Percentiles rank a stretch among this genome's conserved stretches.
Evolutionary conservation across 768 basidiomycete species (phyloP).

Genomic region (Mycena rosella): DNA sequence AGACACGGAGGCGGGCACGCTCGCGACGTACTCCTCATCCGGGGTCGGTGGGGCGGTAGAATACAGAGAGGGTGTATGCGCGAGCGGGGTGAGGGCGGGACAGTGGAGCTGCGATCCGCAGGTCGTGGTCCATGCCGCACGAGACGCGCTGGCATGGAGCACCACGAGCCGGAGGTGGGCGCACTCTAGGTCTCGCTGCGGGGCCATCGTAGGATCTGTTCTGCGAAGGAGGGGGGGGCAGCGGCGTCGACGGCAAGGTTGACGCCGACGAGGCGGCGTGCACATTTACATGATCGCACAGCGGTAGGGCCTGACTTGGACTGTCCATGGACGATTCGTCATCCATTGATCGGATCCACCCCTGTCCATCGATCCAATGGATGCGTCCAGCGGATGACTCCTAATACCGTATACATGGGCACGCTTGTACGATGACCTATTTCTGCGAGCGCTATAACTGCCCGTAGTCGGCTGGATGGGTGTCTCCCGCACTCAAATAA

Average conservation of each 20-base stretch:
- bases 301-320: conserved; percentile 27
- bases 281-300: too few species aligned
- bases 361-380: conserved; percentile 23
- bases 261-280: conserved; percentile 9
- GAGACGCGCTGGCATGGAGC: not conserved
- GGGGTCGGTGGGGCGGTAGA: conserved; percentile 16
- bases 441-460: too few species aligned
- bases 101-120: conserved; percentile 12
- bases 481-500: too few species aligned
- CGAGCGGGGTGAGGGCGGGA: conserved; percentile 7
- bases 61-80: conserved; percentile 17
- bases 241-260: not conserved
- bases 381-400: too few species aligned
- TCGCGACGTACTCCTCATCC: conserved; percentile 18
- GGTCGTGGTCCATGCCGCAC: too few species aligned
- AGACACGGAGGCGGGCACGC: conserved; percentile 12
- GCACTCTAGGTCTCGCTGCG: not conserved
- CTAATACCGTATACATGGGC: too few species aligned
- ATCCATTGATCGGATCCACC: conserved; percentile 23
- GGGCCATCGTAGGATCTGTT: not conserved
- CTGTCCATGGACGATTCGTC: conserved; percentile 19
- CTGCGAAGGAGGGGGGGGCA: not conserved
- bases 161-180: not conserved
- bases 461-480: too few species aligned
- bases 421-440: too few species aligned